Evolutionary conservation across 129 eudicot genomes (phyloP), one percentile per base, ranked within the genome.

Genomic region (Calendula officinalis): DNA sequence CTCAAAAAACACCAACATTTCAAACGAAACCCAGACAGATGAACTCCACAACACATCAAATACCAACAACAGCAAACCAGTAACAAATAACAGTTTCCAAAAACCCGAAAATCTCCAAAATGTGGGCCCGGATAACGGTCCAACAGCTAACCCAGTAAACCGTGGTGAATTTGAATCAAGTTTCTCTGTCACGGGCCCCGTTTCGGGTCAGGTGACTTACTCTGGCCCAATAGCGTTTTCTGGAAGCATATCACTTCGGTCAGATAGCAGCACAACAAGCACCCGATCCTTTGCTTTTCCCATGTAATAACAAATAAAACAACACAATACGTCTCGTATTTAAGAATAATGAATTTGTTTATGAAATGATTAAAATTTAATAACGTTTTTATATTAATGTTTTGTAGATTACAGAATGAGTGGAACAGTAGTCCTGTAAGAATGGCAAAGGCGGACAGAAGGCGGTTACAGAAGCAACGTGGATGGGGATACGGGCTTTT

Each of bases 241-340:
- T 6, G 98, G 96, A 6, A 92, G 80, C 82, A 54, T 79, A 16
- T 92, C 98, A 51, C 84, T 71, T 53, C 88, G 96, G 40, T 91
- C 98, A 4, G 98, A 92, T 53, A 86, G 96, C 80, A 92, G 98
- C 78, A 71, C 96, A 50, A 82, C 96, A 59, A 91, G 98, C 78
- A 82, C 88, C 35, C 67, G 95, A 63, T 92, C 98, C 68, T 92
- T 92, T 66, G 98, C 98, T 46, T 92, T 92, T 80, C 98, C 98
- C 3, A 73, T 92, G 98, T 92, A 85, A 78, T 66, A 30, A 62
- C 42, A 41, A 41, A 13, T 49, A 46, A 16, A 3, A 10, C 52
- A 37, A 13, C 14, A 37, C 52, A 37, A 13, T 13, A 37, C 2
- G 13, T 4, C 13, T 5, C n/a, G 13, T 14, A n/a, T 40, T 8